phyloP scores from a whole-genome alignment of 305 asterid genomes.

The Solanum hybrid region DNA sequence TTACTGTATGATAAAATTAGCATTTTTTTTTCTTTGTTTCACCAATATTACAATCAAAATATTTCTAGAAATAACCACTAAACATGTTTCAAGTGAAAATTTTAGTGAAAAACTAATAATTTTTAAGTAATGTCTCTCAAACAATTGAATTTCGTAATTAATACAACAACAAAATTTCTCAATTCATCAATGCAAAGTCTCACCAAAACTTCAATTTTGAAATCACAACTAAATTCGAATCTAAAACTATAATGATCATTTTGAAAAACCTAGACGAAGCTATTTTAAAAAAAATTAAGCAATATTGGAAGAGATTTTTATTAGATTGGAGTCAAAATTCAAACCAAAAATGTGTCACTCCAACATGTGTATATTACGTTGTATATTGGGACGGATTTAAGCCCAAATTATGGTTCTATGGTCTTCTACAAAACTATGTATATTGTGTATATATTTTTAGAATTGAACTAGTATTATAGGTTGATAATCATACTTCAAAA shows the following conservation, averaged over 20 bases:
- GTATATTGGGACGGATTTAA: neutral
- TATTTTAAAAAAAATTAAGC: neutral
- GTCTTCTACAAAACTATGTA: neutral
- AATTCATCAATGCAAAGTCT: neutral
- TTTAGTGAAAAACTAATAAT: neutral
- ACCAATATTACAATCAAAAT: neutral
- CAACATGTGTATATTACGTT: neutral
- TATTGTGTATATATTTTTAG: neutral
- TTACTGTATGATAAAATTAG: neutral
- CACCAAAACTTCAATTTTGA: neutral
- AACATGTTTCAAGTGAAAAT: neutral
- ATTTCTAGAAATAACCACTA: neutral
- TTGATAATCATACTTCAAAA: no score
- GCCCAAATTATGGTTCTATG: neutral
- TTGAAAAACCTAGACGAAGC: neutral
- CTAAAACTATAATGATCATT: neutral
- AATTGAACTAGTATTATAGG: neutral
- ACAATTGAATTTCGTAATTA: neutral
- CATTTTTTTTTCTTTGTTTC: neutral
- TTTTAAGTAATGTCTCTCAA: neutral
- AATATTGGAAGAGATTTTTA: neutral
- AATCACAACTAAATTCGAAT: neutral
- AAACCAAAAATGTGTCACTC: neutral
- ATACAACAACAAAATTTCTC: neutral
- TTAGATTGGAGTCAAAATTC: neutral